Conservation (phyloP, 2,329 filamentous ascomycete genomes). For the Colletotrichum costaricense region DNA sequence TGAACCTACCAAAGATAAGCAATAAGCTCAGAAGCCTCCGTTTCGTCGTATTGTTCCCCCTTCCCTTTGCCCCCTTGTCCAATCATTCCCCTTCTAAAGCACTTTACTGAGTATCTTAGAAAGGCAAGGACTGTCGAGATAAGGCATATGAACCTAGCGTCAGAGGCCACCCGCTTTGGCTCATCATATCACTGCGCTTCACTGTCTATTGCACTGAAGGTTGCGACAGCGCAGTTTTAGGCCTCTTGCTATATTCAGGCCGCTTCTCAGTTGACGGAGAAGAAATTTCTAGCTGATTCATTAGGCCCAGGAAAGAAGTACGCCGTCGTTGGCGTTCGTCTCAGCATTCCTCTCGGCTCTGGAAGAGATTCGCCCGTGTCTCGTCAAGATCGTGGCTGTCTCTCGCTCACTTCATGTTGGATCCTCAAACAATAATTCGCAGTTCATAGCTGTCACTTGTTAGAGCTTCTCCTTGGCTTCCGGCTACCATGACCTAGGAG, state of each 20-base stretch:
- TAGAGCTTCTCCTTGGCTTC: conserved; percentile 1
- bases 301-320: background rate
- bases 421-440: background rate
- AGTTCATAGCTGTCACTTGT: background rate
- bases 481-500: background rate
- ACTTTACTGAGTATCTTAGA: conserved; percentile 23
- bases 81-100: conserved; percentile 17
- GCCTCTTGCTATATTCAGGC: background rate
- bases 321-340: background rate
- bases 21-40: conserved; percentile 30
- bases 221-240: background rate
- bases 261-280: background rate
- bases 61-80: conserved; percentile 2
- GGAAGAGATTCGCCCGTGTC: background rate
- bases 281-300: background rate
- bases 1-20: conserved; percentile 33
- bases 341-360: background rate
- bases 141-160: conserved; percentile 30
- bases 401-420: background rate
- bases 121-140: conserved; percentile 25
- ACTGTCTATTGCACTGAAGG: background rate
- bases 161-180: background rate
- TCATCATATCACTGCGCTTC: background rate
- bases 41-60: conserved; percentile 21
- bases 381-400: background rate